These are phyloP conservation scores for Fusarium sp. DNA, from an alignment of 2,329 filamentous ascomycete species.

Conservation along the genomic window DNA sequence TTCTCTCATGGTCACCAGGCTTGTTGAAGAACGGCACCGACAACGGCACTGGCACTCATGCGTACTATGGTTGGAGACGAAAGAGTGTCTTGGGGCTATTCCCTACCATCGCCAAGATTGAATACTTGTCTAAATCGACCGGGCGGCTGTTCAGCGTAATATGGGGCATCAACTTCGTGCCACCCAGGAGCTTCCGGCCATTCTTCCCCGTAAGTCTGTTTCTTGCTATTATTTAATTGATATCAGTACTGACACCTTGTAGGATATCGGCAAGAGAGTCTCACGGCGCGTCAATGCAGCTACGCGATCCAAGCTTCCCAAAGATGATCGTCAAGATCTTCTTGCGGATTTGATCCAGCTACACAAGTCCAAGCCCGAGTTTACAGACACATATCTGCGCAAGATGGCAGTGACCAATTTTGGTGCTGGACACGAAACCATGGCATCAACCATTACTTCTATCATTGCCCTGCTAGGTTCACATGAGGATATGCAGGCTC, in stretches of 20 bases:
- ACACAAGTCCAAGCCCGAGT: conserved; percentile 62
- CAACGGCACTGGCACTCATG: conserved; percentile 63
- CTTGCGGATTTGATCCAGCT: conserved; percentile 64
- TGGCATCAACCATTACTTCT: conserved; percentile 67
- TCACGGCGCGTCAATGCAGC: conserved; percentile 54
- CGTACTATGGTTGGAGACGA: conserved; percentile 66
- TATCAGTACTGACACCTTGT: background rate
- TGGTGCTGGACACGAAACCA: conserved; percentile 69
- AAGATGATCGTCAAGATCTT: conserved; percentile 58
- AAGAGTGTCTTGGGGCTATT: conserved; percentile 69
- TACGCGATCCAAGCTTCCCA: conserved; percentile 48
- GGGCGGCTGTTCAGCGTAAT: conserved; percentile 59
- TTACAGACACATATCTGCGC: conserved; percentile 64
- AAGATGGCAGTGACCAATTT: conserved; percentile 70
- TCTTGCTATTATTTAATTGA: fast-evolving
- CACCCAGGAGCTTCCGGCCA: conserved; percentile 60
- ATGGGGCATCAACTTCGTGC: conserved; percentile 64
- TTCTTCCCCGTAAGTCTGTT: conserved; percentile 63
- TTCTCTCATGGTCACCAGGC: conserved; percentile 68
- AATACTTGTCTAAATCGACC: conserved; percentile 56
- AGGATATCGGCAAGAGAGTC: conserved; percentile 57
- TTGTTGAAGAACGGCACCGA: conserved; percentile 62
- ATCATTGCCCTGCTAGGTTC: conserved; percentile 64
- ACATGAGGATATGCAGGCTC: conserved; percentile 53
- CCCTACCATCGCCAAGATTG: conserved; percentile 58